Percentiles rank a stretch among this genome's conserved stretches.
Conservation (phyloP, 768 basidiomycete species). For the Phaeolepiota aurea region DNA sequence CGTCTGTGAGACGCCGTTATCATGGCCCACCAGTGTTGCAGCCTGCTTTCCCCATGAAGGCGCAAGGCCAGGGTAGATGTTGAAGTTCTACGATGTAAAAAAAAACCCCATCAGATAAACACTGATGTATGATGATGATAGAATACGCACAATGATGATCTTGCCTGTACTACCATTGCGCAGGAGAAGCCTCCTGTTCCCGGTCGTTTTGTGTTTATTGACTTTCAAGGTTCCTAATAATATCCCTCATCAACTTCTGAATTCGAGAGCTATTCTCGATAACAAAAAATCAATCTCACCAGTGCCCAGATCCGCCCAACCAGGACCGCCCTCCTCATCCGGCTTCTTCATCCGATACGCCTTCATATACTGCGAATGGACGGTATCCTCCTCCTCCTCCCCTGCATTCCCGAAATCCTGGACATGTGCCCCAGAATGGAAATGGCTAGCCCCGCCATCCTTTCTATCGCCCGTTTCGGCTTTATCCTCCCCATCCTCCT, state of each 20-base stretch:
- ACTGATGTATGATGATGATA: neutral
- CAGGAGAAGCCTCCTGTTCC: constrained; percentile 51
- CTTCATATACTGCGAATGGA: constrained; percentile 49
- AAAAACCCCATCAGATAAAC: constrained; percentile 5
- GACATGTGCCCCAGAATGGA: constrained; percentile 14
- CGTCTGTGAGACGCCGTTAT: constrained; percentile 45
- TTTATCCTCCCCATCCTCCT: constrained; percentile 15
- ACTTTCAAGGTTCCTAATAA: constrained; percentile 53
- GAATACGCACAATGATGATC: constrained; percentile 52
- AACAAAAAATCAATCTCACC: constrained; percentile 31
- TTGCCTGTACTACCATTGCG: constrained; percentile 72
- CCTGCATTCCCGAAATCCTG: constrained; percentile 73
- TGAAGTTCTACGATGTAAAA: constrained; percentile 56
- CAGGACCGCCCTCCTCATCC: constrained; percentile 28
- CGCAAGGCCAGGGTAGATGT: constrained; percentile 50
- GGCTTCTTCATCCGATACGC: constrained; percentile 51
- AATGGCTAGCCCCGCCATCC: constrained; percentile 34
- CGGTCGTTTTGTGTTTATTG: constrained; percentile 65
- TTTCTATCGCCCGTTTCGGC: constrained; percentile 12
- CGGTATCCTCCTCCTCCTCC: constrained; percentile 73
- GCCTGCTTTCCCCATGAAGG: constrained; percentile 42
- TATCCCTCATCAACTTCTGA: neutral
- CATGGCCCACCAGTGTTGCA: constrained; percentile 65
- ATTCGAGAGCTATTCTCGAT: neutral
- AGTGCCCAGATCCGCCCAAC: constrained; percentile 62